A percentile compares a stretch with the other conserved stretches of the same genome.
phyloP scores from a whole-genome alignment of 768 basidiomycete genomes.

The Suillus lakei region DNA sequence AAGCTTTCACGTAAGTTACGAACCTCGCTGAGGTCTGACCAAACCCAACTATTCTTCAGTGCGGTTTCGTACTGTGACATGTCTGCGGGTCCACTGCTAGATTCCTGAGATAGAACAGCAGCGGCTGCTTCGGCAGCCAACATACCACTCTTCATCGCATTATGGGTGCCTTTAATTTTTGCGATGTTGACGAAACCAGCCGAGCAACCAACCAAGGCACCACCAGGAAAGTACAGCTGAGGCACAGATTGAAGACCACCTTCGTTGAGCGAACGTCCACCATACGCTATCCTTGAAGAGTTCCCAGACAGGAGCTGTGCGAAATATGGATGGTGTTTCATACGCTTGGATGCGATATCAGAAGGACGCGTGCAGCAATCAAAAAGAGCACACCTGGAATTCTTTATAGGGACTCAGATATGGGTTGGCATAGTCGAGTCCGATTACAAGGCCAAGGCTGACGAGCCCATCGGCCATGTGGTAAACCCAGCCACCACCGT shows the following conservation, averaged over 20 bases:
- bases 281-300: constrained; percentile 84
- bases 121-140: constrained; percentile 91
- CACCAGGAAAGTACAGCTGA: constrained; percentile 86
- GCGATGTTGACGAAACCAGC: constrained; percentile 96
- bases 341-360: constrained; percentile 51
- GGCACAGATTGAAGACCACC: constrained; percentile 94
- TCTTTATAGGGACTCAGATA: constrained; percentile 92
- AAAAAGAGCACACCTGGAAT: constrained; percentile 68
- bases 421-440: constrained; percentile 94
- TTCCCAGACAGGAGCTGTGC: constrained; percentile 75
- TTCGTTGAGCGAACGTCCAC: constrained; percentile 88
- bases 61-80: constrained; percentile 75
- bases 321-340: constrained; percentile 98
- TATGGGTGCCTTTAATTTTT: constrained; percentile 98
- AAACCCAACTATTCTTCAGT: constrained; percentile 82
- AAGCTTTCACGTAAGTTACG: constrained; percentile 93
- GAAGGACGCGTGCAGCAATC: not conserved
- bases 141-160: constrained; percentile 99
- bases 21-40: constrained; percentile 85
- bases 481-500: constrained; percentile 92
- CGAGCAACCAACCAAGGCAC: constrained; percentile 92
- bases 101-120: constrained; percentile 50
- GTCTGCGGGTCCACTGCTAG: constrained; percentile 44
- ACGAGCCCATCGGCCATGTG: constrained; percentile 95
- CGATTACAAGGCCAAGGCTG: constrained; percentile 89